Evolutionary conservation across 805 yeast species (phyloP).

Genomic region (Candida incommunis): DNA sequence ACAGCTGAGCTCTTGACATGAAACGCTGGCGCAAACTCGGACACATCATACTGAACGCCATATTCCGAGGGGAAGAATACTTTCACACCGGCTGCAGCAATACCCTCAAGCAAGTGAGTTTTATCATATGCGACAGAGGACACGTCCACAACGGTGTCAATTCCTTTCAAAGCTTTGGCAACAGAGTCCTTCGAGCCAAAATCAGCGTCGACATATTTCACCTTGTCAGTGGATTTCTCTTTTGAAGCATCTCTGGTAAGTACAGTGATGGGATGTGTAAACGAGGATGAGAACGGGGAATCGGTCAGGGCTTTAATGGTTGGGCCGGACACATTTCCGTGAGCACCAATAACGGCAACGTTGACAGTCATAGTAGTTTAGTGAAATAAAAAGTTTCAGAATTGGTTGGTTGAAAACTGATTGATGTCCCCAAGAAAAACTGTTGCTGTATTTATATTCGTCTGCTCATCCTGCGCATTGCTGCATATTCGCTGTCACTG

Average conservation of each 20-base stretch:
- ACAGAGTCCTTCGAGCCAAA: slow-evolving; percentile 7
- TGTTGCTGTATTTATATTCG: no score
- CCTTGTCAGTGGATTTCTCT: slow-evolving; percentile 16
- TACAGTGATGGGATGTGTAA: slow-evolving; percentile 35
- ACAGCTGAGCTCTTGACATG: slow-evolving; percentile 7
- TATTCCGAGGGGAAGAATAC: slow-evolving; percentile 48
- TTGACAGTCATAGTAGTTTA: slow-evolving; percentile 10
- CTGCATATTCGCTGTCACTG: no score
- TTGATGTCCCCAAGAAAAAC: no score
- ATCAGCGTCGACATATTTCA: slow-evolving; percentile 6
- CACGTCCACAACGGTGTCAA: slow-evolving; percentile 38
- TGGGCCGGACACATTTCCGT: slow-evolving; percentile 39
- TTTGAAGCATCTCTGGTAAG: slow-evolving; percentile 32
- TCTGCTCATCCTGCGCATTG: no score
- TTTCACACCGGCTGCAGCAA: slow-evolving; percentile 28
- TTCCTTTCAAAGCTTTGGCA: slow-evolving; percentile 26
- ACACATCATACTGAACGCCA: slow-evolving; percentile 28
- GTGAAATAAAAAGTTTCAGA: no score
- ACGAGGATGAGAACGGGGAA: slow-evolving; percentile 27
- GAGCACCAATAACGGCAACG: slow-evolving; percentile 39
- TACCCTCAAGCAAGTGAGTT: slow-evolving; percentile 27
- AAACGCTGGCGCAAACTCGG: slow-evolving; percentile 2
- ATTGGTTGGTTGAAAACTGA: no score
- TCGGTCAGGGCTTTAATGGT: slow-evolving; percentile 31
- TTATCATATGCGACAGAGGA: slow-evolving; percentile 21